These are phyloP conservation scores for Lasiosphaeriaceae sp. DNA, from an alignment of 495 filamentous ascomycete species.

Conservation along the genomic window DNA sequence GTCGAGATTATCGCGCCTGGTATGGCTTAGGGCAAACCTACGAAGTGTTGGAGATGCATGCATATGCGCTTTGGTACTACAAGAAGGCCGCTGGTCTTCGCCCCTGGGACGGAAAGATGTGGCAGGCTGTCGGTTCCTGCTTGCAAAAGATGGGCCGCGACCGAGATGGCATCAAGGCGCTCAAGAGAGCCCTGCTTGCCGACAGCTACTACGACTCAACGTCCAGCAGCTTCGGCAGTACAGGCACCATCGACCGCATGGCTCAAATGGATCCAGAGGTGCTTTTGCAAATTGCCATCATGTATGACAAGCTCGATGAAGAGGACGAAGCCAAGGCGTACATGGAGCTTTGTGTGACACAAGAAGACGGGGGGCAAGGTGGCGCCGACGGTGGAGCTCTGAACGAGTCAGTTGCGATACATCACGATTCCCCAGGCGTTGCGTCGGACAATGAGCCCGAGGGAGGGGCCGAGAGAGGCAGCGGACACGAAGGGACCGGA, in stretches of 20 bases:
- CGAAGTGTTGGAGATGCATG: constrained; percentile 95
- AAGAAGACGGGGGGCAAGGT: constrained; percentile 64
- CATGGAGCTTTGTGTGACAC: constrained; percentile 91
- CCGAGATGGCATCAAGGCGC: constrained; percentile 84
- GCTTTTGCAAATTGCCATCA: constrained; percentile 79
- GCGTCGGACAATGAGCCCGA: constrained; percentile 50
- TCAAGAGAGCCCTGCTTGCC: constrained; percentile 84
- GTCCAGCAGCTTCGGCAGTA: constrained; percentile 44
- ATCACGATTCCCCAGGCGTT: constrained; percentile 43
- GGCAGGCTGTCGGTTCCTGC: constrained; percentile 91
- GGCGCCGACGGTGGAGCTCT: constrained; percentile 23
- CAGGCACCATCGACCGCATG: constrained; percentile 30
- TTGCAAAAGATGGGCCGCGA: constrained; percentile 81
- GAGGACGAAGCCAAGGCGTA: constrained; percentile 78
- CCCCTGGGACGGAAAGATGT: constrained; percentile 96
- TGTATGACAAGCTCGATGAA: constrained; percentile 78
- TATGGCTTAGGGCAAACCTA: constrained; percentile 97
- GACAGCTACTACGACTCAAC: constrained; percentile 71
- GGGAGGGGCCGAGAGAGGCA: constrained; percentile 29
- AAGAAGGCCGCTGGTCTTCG: constrained; percentile 87
- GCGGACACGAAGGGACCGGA: constrained; percentile 57
- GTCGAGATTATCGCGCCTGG: constrained; percentile 97
- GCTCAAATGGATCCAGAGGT: constrained; percentile 83
- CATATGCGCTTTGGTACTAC: constrained; percentile 96
- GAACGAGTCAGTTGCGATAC: constrained; percentile 46